Conservation (phyloP, 805 yeast genomes). For the Wickerhamomyces canadensis region DNA sequence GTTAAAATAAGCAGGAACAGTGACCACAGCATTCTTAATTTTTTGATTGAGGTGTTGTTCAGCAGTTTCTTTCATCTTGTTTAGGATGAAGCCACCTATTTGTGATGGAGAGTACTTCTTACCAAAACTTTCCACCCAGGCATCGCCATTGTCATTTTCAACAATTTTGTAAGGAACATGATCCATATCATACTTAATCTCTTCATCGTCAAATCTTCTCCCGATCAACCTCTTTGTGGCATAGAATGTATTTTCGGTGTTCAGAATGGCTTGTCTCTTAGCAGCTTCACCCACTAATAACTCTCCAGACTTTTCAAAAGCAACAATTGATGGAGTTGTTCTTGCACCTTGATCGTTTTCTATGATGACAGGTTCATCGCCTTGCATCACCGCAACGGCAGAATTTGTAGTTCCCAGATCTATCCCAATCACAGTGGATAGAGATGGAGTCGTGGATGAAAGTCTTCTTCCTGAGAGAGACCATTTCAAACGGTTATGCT, state of each 20-base stretch:
- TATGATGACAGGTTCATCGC: conserved; percentile 55
- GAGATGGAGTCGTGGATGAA: not conserved
- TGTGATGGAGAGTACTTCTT: conserved; percentile 62
- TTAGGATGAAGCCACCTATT: conserved; percentile 60
- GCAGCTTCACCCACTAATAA: conserved; percentile 65
- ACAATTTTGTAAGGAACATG: conserved; percentile 61
- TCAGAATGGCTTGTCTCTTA: conserved; percentile 69
- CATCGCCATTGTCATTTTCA: conserved; percentile 57
- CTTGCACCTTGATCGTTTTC: conserved; percentile 77
- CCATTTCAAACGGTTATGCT: not conserved
- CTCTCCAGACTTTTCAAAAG: conserved; percentile 43
- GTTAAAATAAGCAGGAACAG: conserved; percentile 81
- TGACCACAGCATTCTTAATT: conserved; percentile 66
- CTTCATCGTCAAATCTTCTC: conserved; percentile 59
- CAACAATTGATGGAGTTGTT: conserved; percentile 78
- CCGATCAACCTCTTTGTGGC: conserved; percentile 84
- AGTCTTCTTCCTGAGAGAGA: not conserved
- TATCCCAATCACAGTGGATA: conserved; percentile 56
- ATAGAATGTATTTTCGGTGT: conserved; percentile 72
- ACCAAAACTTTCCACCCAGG: conserved; percentile 45
- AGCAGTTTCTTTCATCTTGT: conserved; percentile 58
- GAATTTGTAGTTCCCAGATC: conserved; percentile 86
- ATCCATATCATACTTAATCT: conserved; percentile 61
- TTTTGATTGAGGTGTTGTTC: conserved; percentile 41
- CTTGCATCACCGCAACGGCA: conserved; percentile 74